Conservation (phyloP, 495 filamentous ascomycete genomes). For the Elaphomyces granulatus region DNA sequence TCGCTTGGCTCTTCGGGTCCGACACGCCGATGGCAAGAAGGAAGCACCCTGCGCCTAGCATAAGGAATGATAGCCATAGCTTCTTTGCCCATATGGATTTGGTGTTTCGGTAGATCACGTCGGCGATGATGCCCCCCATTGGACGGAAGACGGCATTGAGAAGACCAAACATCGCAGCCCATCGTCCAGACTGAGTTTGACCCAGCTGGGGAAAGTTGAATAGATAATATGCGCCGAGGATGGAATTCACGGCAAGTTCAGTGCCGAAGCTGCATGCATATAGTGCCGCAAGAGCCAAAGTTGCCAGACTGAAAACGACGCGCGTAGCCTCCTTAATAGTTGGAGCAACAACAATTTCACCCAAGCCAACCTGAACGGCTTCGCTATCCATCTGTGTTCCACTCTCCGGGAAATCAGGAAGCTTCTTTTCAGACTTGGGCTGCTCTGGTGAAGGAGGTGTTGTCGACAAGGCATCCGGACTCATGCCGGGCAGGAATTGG, state of each 20-base stretch:
- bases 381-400: slow-evolving; percentile 31
- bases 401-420: not conserved
- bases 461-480: slow-evolving; percentile 19
- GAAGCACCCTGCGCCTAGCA: slow-evolving; percentile 49
- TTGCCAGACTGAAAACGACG: slow-evolving; percentile 51
- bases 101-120: slow-evolving; percentile 51
- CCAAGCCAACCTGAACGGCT: slow-evolving; percentile 25
- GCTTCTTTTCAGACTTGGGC: slow-evolving; percentile 1
- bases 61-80: slow-evolving; percentile 46
- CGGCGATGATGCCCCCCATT: slow-evolving; percentile 55
- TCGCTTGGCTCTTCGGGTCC: slow-evolving; percentile 41
- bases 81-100: slow-evolving; percentile 66
- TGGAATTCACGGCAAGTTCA: slow-evolving; percentile 74
- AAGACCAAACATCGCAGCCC: slow-evolving; percentile 86
- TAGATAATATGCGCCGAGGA: slow-evolving; percentile 66
- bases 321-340: slow-evolving; percentile 41
- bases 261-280: slow-evolving; percentile 80
- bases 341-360: slow-evolving; percentile 50
- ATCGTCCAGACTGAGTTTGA: slow-evolving; percentile 58
- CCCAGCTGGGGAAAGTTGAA: slow-evolving; percentile 60
- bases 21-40: slow-evolving; percentile 55
- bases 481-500: slow-evolving; percentile 30
- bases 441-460: slow-evolving; percentile 25
- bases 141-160: slow-evolving; percentile 69
- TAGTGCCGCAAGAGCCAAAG: slow-evolving; percentile 47